phyloP scores from a whole-genome alignment of 2,329 filamentous ascomycete genomes.

The Passalora sequoiae region DNA sequence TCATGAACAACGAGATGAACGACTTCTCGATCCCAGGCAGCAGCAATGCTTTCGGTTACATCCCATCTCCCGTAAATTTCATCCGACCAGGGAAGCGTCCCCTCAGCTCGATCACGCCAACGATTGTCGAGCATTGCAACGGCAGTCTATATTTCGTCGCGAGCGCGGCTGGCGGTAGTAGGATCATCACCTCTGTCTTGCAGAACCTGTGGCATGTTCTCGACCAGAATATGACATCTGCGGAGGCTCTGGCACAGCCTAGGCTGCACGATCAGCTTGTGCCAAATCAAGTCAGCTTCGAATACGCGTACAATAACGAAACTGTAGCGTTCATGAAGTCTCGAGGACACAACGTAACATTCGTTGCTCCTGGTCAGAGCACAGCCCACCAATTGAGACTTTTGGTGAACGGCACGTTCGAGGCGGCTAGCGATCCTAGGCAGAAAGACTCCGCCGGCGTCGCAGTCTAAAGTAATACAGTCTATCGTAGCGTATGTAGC shows the following conservation, averaged over 20 bases:
- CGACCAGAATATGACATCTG: constrained; percentile 57
- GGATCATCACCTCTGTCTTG: constrained; percentile 75
- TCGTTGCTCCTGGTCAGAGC: constrained; percentile 59
- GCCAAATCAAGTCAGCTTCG: constrained; percentile 63
- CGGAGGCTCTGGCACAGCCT: constrained; percentile 59
- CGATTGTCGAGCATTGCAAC: constrained; percentile 66
- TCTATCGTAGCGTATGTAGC: no score
- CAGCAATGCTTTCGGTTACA: constrained; percentile 78
- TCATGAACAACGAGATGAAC: constrained; percentile 58
- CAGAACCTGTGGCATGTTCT: constrained; percentile 70
- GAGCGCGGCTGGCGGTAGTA: constrained; percentile 71
- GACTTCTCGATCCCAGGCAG: constrained; percentile 81
- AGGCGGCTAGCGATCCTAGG: constrained; percentile 71
- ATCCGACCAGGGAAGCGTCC: constrained; percentile 76
- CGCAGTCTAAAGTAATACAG: constrained; percentile 31
- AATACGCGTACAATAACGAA: constrained; percentile 61
- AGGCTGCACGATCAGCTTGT: constrained; percentile 78
- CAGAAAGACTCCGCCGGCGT: constrained; percentile 66
- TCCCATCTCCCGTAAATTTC: constrained; percentile 74
- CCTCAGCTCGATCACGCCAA: constrained; percentile 73
- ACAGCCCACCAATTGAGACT: constrained; percentile 65
- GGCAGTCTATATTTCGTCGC: constrained; percentile 62
- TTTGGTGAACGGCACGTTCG: constrained; percentile 62
- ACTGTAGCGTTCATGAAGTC: constrained; percentile 59
- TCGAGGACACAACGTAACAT: constrained; percentile 67